phyloP scores from a whole-genome alignment of 2,329 filamentous ascomycete species.

The Scedosporium apiospermum region DNA sequence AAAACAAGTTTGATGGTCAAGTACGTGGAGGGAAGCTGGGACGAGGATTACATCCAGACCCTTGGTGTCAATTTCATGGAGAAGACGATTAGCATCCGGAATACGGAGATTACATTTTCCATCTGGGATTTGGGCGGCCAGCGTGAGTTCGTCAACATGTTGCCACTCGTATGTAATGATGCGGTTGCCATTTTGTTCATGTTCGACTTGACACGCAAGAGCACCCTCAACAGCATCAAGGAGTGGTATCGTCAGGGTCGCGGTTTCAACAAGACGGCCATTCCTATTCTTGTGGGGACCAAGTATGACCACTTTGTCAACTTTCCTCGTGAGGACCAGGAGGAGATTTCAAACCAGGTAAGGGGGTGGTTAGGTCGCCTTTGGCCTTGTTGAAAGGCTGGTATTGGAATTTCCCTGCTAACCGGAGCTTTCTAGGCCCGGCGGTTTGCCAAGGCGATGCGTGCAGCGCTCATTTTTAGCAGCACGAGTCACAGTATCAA shows the following conservation, averaged over 20 bases:
- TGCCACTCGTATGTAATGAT: slow-evolving; percentile 98
- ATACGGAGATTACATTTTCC: slow-evolving; percentile 98
- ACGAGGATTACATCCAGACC: slow-evolving; percentile 99
- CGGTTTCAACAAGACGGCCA: slow-evolving; percentile 99
- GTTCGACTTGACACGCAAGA: slow-evolving; percentile 97
- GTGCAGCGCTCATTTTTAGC: slow-evolving; percentile 93
- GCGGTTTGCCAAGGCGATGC: slow-evolving; percentile 96
- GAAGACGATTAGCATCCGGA: slow-evolving; percentile 98
- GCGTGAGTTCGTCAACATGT: slow-evolving; percentile 98
- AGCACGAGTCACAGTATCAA: slow-evolving; percentile 99
- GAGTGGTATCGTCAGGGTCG: slow-evolving; percentile 98
- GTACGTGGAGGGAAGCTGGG: slow-evolving; percentile 98
- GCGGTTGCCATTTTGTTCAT: slow-evolving; percentile 98
- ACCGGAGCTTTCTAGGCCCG: slow-evolving; percentile 54
- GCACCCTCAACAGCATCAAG: slow-evolving; percentile 97
- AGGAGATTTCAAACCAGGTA: slow-evolving; percentile 96
- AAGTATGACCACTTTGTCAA: slow-evolving; percentile 99
- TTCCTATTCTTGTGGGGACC: slow-evolving; percentile 91
- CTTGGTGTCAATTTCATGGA: slow-evolving; percentile 99
- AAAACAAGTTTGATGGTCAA: slow-evolving; percentile 99
- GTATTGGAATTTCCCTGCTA: not conserved
- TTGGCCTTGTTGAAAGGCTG: no score
- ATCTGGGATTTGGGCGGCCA: slow-evolving; percentile 99
- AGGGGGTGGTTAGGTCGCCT: no score
- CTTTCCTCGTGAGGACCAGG: slow-evolving; percentile 92